Evolutionary conservation across 1,139 yeast genomes (phyloP), one percentile per base, ranked within the genome.

Genomic region (Magnusiomyces ingens): DNA sequence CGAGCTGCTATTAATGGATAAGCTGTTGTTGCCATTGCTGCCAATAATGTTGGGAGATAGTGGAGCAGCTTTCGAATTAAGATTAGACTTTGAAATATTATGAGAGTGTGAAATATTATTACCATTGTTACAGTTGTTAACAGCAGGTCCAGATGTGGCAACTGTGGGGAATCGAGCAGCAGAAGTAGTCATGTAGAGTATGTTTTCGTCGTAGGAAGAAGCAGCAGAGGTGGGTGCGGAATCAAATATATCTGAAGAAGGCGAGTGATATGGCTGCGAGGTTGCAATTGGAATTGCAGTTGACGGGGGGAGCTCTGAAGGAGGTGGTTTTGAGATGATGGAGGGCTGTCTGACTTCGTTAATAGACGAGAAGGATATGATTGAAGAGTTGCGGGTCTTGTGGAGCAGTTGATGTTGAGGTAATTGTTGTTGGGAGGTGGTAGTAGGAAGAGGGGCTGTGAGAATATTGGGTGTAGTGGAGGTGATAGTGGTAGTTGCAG

Each of bases 321-420:
- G 38, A 6, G 50, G 44, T 6, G 43, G 45, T 32, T 48, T 48
- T 11, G 50, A 48, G 13, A 48, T 48, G 13, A 48, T 48, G 21
- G 45, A 37, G 6, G 45, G 45, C 3, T 19, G 32, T 26, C 22
- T 21, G n/a, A 35, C 32, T 40, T 48, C 50, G n/a, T 17, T 48
- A 13, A 15, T 8, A 10, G 50, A 38, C 19, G 50, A 22, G 26
- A 48, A 48, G 15, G 50, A 48, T 12, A 48, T 36, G 26, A 48
- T 48, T 18, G 50, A 48, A 2, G 50, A 38, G 45, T 29, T 21
- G 12, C 29, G 17, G 6, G 45, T 48, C 26, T 48, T 21, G 22
- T 40, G 45, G 10, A 48, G 38, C 3, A 48, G 37, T 21, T 40
- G 50, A 29, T 18, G 40, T n/a, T 42, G 50, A 15, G 38, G 45